Conservation (phyloP, 768 basidiomycete genomes). For the Lactarius sanguifluus region DNA sequence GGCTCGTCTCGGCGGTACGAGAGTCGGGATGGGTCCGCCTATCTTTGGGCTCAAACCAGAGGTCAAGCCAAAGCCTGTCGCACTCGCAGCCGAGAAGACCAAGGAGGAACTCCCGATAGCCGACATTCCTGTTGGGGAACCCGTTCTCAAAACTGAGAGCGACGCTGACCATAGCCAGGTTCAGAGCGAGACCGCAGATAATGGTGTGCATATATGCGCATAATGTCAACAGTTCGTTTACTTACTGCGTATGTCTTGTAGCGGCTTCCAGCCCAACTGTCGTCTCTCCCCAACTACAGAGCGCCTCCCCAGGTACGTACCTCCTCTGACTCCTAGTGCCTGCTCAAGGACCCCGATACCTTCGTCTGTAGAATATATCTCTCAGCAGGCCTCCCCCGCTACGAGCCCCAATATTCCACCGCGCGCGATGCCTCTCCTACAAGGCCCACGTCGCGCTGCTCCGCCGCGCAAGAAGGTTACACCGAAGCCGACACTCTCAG, state of each 20-base stretch:
- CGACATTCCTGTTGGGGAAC: slow-evolving; percentile 18
- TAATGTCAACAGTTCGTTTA: not conserved
- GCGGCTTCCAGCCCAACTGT: slow-evolving; percentile 8
- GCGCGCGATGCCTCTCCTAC: slow-evolving; percentile 38
- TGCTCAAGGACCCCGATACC: not conserved
- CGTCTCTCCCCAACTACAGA: slow-evolving; percentile 6
- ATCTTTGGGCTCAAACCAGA: slow-evolving; percentile 60
- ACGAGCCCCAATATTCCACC: slow-evolving; percentile 17
- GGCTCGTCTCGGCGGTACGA: slow-evolving; percentile 87
- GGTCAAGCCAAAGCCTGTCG: slow-evolving; percentile 35
- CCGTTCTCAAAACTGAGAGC: slow-evolving; percentile 16
- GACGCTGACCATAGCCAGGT: slow-evolving; percentile 6
- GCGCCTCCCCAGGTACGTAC: slow-evolving; percentile 11
- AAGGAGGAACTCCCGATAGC: slow-evolving; percentile 27
- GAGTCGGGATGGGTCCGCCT: slow-evolving; percentile 77
- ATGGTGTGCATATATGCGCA: slow-evolving; percentile 20
- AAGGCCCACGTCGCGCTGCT: slow-evolving; percentile 40
- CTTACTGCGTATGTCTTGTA: slow-evolving; percentile 3
- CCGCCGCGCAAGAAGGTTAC: slow-evolving; percentile 36
- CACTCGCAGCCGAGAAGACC: slow-evolving; percentile 28
- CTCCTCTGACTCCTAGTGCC: not conserved
- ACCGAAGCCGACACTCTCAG: slow-evolving; percentile 11
- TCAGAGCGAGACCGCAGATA: slow-evolving; percentile 1
- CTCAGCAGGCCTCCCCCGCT: slow-evolving; percentile 7
- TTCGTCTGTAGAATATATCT: slow-evolving; percentile 16